Evolutionary conservation across 2,329 filamentous ascomycete genomes (phyloP).

Genomic region (Sclerotinia trifoliorum): DNA sequence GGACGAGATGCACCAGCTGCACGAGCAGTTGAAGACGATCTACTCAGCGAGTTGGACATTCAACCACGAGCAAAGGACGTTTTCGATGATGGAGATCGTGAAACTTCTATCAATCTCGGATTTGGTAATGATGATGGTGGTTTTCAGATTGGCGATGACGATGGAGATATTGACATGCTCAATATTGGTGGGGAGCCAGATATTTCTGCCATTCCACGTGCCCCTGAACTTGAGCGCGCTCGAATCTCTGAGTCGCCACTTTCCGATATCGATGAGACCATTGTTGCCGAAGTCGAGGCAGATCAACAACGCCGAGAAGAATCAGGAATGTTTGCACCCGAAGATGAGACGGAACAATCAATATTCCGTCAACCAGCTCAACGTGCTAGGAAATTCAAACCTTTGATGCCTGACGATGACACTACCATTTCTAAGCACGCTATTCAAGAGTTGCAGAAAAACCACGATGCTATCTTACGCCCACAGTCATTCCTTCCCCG

Average conservation of each 20-base stretch:
- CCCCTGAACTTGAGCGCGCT: constrained; percentile 51
- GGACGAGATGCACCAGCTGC: constrained; percentile 80
- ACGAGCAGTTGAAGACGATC: constrained; percentile 66
- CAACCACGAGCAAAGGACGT: constrained; percentile 56
- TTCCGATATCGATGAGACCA: constrained; percentile 65
- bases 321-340: constrained; percentile 56
- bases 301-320: constrained; percentile 52
- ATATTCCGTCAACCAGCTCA: constrained; percentile 68
- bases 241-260: constrained; percentile 69
- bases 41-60: constrained; percentile 61
- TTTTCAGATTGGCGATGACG: constrained; percentile 59
- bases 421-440: constrained; percentile 74
- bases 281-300: constrained; percentile 58
- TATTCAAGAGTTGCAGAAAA: constrained; percentile 82
- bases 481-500: constrained; percentile 79
- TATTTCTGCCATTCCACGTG: constrained; percentile 49
- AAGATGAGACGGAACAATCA: constrained; percentile 53
- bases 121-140: constrained; percentile 50
- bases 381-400: constrained; percentile 72
- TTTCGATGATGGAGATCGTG: constrained; percentile 49
- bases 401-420: constrained; percentile 74
- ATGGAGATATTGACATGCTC: constrained; percentile 64
- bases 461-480: constrained; percentile 83
- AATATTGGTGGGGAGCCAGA: constrained; percentile 60
- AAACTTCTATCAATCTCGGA: constrained; percentile 54